Base-by-base conservation (phyloP, 164 flowering plant genomes). In the Warburgia ugandensis region DNA sequence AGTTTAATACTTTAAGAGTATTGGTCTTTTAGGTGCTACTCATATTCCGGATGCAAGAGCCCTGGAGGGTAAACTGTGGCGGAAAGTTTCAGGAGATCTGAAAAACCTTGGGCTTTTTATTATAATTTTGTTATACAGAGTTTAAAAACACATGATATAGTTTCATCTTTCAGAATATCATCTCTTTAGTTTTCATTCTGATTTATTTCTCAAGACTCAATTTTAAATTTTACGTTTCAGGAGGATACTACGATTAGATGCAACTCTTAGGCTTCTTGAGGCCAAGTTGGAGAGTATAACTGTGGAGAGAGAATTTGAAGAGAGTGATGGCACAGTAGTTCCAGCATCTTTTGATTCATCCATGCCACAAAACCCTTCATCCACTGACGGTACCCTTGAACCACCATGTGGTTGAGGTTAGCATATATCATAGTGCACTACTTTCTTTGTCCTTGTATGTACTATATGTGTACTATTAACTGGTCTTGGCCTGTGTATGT, bases 181-280 rank as follows among this genome's bases (percentile, higher is more conserved):
- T n/a, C n/a, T n/a, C n/a, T n/a, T n/a, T 33, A 9, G 37, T 33
- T 11, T 33, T 33, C 37, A 33, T 33, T 9, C 13, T 33, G 37
- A 14, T 11, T 6, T n/a, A 33, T 33, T 33, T 11, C 37, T 33
- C 7, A n/a, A n/a, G n/a, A 7, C 39, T 36, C n/a, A 36, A 7
- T 11, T 36, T 17, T 11, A 22, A 6, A 17, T 29, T 6, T 3
- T 49, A 21, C 1, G 21, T 23, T 29, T 27, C 25, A 61, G 65
- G 60, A 54, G 60, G 36, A 55, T 61, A n/a, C 29, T 55, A 14
- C 49, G 29, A 12, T 35, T 61, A 20, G 65, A 61, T 61, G 65
- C 65, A 3, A 48, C 65, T 42, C 59, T 61, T 27, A 26, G 12
- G 6, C 65, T 61, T 42, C 45, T 61, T 17, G 65, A 61, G 45